Conservation (phyloP, 2,329 filamentous ascomycete genomes). For the Myriangium duriaei region DNA sequence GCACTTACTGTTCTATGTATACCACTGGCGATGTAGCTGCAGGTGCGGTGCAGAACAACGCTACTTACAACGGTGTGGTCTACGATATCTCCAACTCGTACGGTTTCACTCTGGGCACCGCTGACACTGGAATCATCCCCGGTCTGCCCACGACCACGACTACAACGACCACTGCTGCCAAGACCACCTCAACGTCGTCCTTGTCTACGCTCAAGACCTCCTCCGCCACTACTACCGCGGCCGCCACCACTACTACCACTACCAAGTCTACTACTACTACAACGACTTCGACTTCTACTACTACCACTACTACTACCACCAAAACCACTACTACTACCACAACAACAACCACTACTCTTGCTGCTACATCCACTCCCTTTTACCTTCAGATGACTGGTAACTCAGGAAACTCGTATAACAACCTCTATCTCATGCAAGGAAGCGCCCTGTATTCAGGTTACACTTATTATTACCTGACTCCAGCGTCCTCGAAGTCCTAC, state of each 20-base stretch:
- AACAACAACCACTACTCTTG: slow-evolving; percentile 7
- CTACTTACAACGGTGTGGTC: slow-evolving; percentile 5
- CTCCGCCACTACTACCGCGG: slow-evolving; percentile 4
- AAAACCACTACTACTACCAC: slow-evolving; percentile 6
- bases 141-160: neutral
- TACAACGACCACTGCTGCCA: slow-evolving; percentile 1
- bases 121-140: slow-evolving; percentile 9
- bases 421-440: slow-evolving; percentile 1
- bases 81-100: slow-evolving; percentile 12
- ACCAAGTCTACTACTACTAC: slow-evolving; percentile 3
- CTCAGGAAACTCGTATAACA: slow-evolving; percentile 7
- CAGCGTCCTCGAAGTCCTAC: slow-evolving; percentile 1
- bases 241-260: slow-evolving; percentile 3
- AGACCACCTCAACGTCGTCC: neutral
- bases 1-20: slow-evolving; percentile 12
- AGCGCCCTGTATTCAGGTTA: neutral
- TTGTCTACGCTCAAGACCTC: slow-evolving; percentile 2
- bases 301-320: slow-evolving; percentile 6
- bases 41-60: slow-evolving; percentile 6
- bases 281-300: slow-evolving; percentile 3
- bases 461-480: slow-evolving; percentile 7
- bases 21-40: slow-evolving; percentile 8
- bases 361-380: slow-evolving; percentile 7
- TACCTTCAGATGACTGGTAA: slow-evolving; percentile 5
- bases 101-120: slow-evolving; percentile 11